Conservation (phyloP, 1,139 yeast genomes). For the Fermentozyma sake region DNA sequence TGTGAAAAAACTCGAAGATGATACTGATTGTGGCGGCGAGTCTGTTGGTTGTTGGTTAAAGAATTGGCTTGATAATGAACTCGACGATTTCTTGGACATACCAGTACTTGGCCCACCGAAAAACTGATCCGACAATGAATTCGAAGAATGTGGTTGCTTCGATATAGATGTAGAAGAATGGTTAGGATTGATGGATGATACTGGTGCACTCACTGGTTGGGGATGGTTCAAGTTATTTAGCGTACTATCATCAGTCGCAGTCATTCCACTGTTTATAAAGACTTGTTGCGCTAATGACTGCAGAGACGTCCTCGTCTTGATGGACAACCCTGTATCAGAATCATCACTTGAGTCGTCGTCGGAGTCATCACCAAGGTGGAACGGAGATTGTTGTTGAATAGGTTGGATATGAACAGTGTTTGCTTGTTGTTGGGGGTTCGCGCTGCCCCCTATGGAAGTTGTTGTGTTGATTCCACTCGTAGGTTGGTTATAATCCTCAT, state of each 20-base stretch:
- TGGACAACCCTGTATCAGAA: constrained; percentile 36
- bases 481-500: constrained; percentile 11
- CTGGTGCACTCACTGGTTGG: constrained; percentile 25
- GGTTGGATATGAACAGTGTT: too few species aligned
- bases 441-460: too few species aligned
- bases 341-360: constrained; percentile 17
- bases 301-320: constrained; percentile 38
- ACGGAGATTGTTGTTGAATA: constrained; percentile 1
- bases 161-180: constrained; percentile 33
- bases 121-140: constrained; percentile 32
- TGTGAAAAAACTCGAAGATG: too few species aligned
- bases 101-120: constrained; percentile 18
- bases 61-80: constrained; percentile 30
- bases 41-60: constrained; percentile 14
- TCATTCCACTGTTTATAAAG: constrained; percentile 24
- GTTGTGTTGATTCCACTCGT: too few species aligned
- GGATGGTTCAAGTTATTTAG: constrained; percentile 16
- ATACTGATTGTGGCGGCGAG: constrained; percentile 3
- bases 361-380: constrained; percentile 5
- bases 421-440: too few species aligned
- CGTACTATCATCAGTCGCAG: constrained; percentile 15
- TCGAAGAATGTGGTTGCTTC: constrained; percentile 41
- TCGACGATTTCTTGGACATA: constrained; percentile 36
- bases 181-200: constrained; percentile 29
- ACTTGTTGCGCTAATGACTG: constrained; percentile 46